phyloP scores from a whole-genome alignment of 257 asterid species.

The Lycium barbarum region DNA sequence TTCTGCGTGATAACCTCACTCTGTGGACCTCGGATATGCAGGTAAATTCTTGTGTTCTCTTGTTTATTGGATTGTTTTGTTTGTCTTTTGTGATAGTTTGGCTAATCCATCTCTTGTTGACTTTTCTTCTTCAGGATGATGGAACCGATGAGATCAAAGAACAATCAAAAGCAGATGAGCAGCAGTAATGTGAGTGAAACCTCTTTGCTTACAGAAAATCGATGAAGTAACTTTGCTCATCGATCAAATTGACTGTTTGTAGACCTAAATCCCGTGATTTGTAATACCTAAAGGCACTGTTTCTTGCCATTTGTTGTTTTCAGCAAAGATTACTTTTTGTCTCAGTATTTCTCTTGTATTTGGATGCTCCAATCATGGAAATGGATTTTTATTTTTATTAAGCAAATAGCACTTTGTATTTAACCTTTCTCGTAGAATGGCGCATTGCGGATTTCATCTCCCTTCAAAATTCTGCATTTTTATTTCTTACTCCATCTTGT shows the following conservation, averaged over 20 bases:
- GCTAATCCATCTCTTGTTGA: constrained; percentile 1
- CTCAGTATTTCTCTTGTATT: background rate
- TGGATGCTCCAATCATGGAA: constrained; percentile 17
- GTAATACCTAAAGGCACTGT: constrained; percentile 21
- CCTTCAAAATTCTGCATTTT: background rate
- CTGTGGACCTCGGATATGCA: constrained; percentile 94
- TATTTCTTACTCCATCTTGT: background rate
- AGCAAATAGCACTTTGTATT: constrained; percentile 4
- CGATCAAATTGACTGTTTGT: background rate
- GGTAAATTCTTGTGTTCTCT: constrained; percentile 42
- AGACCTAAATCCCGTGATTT: background rate
- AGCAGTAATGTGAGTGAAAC: constrained; percentile 45
- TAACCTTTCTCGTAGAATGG: background rate
- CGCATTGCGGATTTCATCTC: background rate
- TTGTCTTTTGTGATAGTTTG: background rate
- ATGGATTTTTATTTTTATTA: background rate
- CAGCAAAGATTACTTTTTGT: constrained; percentile 12
- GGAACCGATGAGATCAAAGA: constrained; percentile 82
- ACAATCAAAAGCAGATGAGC: constrained; percentile 73
- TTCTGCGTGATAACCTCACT: constrained; percentile 89
- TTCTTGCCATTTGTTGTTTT: constrained; percentile 29
- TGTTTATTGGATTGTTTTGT: background rate
- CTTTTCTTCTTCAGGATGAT: constrained; percentile 62
- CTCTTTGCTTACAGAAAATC: constrained; percentile 39
- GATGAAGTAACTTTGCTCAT: constrained; percentile 36